Base-by-base conservation (phyloP, 257 asterid genomes). In the Linderniella brevidens region DNA sequence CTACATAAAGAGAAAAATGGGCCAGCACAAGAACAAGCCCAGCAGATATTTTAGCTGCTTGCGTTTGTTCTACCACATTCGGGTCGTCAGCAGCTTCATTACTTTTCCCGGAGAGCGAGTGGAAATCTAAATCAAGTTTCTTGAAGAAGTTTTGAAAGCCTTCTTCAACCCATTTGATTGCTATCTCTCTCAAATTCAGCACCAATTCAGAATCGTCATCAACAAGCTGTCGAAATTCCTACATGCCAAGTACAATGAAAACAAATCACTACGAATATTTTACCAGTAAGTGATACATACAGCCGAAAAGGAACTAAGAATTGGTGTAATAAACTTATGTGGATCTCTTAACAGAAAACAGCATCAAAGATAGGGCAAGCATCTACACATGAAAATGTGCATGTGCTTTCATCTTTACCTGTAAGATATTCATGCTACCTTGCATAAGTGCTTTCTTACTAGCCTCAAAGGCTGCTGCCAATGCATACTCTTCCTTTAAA, bases 21-120 rank as follows among this genome's bases (percentile, higher is more conserved):
- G 92, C 80, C 35, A 88, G 75, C 62, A 84, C 80, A 66, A 88
- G 94, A 67, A 88, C 93, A 74, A 74, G 82, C 53, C 87, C 98
- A 35, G 98, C 79, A 63, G 68, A 73, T 55, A 76, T 63, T 66
- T 75, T 84, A 60, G 76, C 94, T 19, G 72, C 67, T 46, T 62
- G 72, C 49, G 65, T 61, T 56, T 68, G 70, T 61, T 75, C 84
- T 5, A 68, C 60, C 61, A 71, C 60, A 66, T 58, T 62, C 62
- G 64, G 60, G 55, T 69, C 80, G 59, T 62, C 75, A 57, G 66
- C 61, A 32, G 69, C 68, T 54, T 72, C 37, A 59, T 59, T 58
- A 55, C 65, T 75, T 77, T 78, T 81, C 55, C 98, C 94, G 0
- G 78, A 81, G 40, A 84, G 82, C 61, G 74, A 44, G 74, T 68